phyloP scores from a whole-genome alignment of 2,329 filamentous ascomycete genomes.

The Fusarium cyanostomum region DNA sequence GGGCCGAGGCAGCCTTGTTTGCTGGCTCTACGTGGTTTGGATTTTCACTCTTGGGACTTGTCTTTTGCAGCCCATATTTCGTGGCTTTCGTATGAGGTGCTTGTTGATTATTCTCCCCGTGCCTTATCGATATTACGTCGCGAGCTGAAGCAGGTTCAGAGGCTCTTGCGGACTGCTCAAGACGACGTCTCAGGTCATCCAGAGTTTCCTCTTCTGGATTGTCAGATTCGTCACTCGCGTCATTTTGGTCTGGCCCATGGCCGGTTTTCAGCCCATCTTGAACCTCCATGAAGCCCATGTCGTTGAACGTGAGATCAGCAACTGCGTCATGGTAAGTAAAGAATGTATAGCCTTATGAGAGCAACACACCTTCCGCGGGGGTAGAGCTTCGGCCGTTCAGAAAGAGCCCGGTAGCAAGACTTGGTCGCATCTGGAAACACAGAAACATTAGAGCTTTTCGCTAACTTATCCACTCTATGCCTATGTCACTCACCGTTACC shows the following conservation, averaged over 20 bases:
- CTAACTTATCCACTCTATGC: not conserved
- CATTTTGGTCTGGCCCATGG: not conserved
- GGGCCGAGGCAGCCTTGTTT: not conserved
- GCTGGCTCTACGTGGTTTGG: not conserved
- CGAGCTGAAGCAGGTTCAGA: not conserved
- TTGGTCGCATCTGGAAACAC: conserved; percentile 46
- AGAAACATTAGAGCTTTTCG: not conserved
- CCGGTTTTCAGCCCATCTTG: conserved; percentile 20
- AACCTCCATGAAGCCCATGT: conserved; percentile 55
- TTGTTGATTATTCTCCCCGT: not conserved
- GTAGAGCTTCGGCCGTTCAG: conserved; percentile 45
- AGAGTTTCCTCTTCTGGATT: not conserved
- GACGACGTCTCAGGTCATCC: not conserved
- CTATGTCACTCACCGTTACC: conserved; percentile 43
- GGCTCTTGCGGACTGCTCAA: not conserved
- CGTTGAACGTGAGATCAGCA: conserved; percentile 62
- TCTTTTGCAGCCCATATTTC: not conserved
- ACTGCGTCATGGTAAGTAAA: conserved; percentile 45
- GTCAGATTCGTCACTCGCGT: not conserved
- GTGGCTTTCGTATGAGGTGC: not conserved
- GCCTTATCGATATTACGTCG: not conserved
- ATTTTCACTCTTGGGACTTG: not conserved
- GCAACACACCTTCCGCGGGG: conserved; percentile 30
- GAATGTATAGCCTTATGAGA: not conserved
- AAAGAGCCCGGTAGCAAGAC: conserved; percentile 47